Conservation (phyloP, 139 green algal genomes). For the Tetradesmus lagerheimii region DNA sequence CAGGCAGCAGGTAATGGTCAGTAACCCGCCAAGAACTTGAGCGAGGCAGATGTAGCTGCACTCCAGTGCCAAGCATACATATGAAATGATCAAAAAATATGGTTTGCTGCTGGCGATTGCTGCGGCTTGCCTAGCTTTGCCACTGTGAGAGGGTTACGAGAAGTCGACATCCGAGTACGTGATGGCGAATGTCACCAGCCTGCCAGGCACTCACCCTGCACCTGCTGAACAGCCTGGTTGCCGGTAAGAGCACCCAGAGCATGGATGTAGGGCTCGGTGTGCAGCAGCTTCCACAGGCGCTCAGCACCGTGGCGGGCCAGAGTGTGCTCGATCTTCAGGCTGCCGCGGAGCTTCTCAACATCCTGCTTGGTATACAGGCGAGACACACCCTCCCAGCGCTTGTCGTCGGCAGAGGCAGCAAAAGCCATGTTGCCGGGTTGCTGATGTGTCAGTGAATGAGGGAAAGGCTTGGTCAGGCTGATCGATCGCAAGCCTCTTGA, state of each 20-base stretch:
- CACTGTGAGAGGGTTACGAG: not conserved
- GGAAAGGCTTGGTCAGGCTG: not conserved
- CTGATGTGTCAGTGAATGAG: not conserved
- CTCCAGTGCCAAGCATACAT: too few relatives aligned
- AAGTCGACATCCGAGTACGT: not conserved
- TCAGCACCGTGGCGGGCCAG: slow-evolving; percentile 75
- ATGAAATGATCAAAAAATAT: too few relatives aligned
- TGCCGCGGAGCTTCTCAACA: slow-evolving; percentile 79
- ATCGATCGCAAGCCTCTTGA: not conserved
- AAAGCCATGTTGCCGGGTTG: slow-evolving; percentile 22
- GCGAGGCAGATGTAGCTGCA: too few relatives aligned
- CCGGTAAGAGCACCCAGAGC: slow-evolving; percentile 77
- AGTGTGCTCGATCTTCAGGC: slow-evolving; percentile 79
- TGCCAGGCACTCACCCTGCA: slow-evolving; percentile 10
- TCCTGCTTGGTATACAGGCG: slow-evolving; percentile 68
- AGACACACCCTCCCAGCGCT: slow-evolving; percentile 60
- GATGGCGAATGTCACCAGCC: not conserved
- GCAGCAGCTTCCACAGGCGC: slow-evolving; percentile 83
- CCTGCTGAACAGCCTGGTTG: slow-evolving; percentile 45
- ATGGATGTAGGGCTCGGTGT: slow-evolving; percentile 75
- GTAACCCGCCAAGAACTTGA: not conserved
- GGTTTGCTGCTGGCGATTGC: not conserved
- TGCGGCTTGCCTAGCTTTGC: not conserved
- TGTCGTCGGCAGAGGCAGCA: not conserved
- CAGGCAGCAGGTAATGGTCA: not conserved